These are phyloP conservation scores for Umbilicus rupestris DNA, from an alignment of 164 flowering plant species.

Conservation along the genomic window DNA sequence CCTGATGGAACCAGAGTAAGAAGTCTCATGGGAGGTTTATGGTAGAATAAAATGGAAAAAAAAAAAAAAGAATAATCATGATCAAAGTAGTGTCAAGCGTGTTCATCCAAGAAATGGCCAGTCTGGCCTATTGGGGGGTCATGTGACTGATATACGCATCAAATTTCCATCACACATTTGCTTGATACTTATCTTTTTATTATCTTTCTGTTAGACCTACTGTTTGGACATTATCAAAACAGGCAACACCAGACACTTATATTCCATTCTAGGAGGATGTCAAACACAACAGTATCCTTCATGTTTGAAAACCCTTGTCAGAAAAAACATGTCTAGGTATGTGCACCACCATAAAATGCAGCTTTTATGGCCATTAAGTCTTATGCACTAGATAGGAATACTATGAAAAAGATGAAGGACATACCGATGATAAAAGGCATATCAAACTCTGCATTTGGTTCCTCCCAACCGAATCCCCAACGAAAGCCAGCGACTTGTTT, in stretches of 20 bases:
- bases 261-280: not conserved
- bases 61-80: too few relatives aligned
- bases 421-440: not conserved
- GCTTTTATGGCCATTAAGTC: not conserved
- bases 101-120: not conserved
- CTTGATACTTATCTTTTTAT: not conserved
- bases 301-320: not conserved
- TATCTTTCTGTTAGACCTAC: not conserved
- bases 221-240: not conserved
- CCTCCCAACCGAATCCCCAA: constrained; percentile 4
- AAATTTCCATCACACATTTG: constrained; percentile 2
- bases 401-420: not conserved
- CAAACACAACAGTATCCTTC: not conserved
- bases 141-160: not conserved
- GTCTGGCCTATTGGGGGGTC: not conserved
- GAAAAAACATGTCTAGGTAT: too few relatives aligned
- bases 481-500: not conserved
- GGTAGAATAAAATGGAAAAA: too few relatives aligned
- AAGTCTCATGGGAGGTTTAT: too few relatives aligned
- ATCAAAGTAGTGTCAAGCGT: not conserved
- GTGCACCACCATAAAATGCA: too few relatives aligned
- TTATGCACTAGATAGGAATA: not conserved
- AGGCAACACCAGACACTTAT: not conserved
- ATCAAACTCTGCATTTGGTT: not conserved
- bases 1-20: too few relatives aligned